Conservation (phyloP, 2,329 filamentous ascomycete genomes). For the Diplocarpon rosae region DNA sequence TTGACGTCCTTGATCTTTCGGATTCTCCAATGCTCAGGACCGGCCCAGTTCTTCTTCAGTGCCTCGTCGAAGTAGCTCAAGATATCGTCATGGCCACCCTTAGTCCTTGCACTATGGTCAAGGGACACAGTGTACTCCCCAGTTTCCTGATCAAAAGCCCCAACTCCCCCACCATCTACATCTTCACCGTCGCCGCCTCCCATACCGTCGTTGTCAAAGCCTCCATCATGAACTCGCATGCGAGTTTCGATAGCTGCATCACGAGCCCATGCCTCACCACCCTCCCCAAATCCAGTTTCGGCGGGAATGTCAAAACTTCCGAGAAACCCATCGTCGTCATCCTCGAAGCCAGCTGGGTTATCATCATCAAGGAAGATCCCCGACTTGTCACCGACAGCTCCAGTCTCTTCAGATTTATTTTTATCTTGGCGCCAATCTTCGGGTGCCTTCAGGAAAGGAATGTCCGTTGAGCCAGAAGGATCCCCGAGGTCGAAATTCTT, state of each 20-base stretch:
- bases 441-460: conserved; percentile 81
- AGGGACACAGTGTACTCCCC: conserved; percentile 74
- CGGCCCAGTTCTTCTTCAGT: conserved; percentile 92
- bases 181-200: conserved; percentile 40
- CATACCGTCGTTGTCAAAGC: conserved; percentile 41
- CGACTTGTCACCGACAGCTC: conserved; percentile 53
- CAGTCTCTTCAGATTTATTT: conserved; percentile 42
- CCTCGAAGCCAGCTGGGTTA: conserved; percentile 70
- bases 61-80: conserved; percentile 97
- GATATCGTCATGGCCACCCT: conserved; percentile 73
- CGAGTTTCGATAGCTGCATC: conserved; percentile 81
- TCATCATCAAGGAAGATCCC: conserved; percentile 82
- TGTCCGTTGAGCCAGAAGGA: conserved; percentile 71
- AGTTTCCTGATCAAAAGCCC: conserved; percentile 53
- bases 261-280: conserved; percentile 88
- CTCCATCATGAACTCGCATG: conserved; percentile 64
- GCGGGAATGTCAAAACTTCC: conserved; percentile 56
- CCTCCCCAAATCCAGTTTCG: conserved; percentile 84
- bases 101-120: conserved; percentile 55
- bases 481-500: conserved; percentile 90
- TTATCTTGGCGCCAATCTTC: conserved; percentile 74
- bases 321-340: conserved; percentile 59
- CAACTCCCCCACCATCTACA: conserved; percentile 36
- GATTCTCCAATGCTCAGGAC: conserved; percentile 98
- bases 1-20: conserved; percentile 73